Percentiles rank a stretch among this genome's conserved stretches.
Conservation (phyloP, 306 rosid genomes). For the Pterocarpus macrocarpus region DNA sequence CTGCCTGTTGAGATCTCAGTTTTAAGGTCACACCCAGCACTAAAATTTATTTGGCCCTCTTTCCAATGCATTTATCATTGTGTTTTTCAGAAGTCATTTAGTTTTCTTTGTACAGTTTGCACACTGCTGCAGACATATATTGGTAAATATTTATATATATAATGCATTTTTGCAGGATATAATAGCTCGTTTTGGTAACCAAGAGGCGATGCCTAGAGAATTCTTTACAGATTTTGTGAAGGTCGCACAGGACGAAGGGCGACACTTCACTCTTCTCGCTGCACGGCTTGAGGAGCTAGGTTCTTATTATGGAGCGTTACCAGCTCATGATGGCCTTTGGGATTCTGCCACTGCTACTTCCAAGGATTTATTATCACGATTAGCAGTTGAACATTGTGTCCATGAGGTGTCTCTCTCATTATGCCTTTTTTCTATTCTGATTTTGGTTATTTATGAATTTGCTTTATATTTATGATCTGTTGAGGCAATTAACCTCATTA, state of each 20-base stretch:
- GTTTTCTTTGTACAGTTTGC: conserved; percentile 30
- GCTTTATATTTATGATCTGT: conserved; percentile 34
- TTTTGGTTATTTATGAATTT: conserved; percentile 31
- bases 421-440: conserved; percentile 5
- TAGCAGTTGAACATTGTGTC: conserved; percentile 89
- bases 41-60: conserved; percentile 16
- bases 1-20: conserved; percentile 11
- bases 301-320: conserved; percentile 81
- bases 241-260: conserved; percentile 92
- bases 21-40: not conserved
- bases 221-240: conserved; percentile 85
- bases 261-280: conserved; percentile 83
- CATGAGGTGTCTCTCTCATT: conserved; percentile 71
- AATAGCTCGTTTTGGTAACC: conserved; percentile 85
- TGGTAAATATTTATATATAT: not conserved
- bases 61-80: conserved; percentile 20
- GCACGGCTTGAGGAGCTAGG: conserved; percentile 78
- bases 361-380: conserved; percentile 75
- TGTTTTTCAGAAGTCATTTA: conserved; percentile 2
- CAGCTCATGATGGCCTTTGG: conserved; percentile 91
- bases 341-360: conserved; percentile 87
- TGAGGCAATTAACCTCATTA: not conserved
- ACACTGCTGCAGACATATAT: not conserved
- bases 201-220: conserved; percentile 86
- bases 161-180: conserved; percentile 67